Percentiles rank a stretch among this genome's conserved stretches.
Evolutionary conservation across 2,329 filamentous ascomycete species (phyloP).

Genomic region (Achaetomium macrosporum): DNA sequence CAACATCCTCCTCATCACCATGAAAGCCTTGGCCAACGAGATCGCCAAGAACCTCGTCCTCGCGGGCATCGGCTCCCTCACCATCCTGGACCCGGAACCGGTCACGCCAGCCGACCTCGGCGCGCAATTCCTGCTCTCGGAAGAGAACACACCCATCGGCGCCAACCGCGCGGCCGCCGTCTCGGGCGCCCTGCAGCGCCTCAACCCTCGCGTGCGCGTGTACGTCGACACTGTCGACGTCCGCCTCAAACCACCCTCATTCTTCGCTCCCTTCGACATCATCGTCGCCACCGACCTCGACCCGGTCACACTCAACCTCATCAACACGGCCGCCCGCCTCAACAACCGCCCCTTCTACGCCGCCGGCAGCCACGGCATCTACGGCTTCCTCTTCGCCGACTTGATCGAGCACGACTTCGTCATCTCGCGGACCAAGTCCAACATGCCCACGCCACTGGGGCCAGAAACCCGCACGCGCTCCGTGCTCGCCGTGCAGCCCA

Average conservation of each 20-base stretch:
- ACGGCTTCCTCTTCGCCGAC: slow-evolving; percentile 92
- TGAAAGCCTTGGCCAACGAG: slow-evolving; percentile 85
- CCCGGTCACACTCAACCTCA: slow-evolving; percentile 64
- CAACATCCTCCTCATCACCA: slow-evolving; percentile 81
- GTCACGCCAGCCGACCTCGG: slow-evolving; percentile 77
- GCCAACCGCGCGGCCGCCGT: slow-evolving; percentile 81
- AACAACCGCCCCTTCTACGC: slow-evolving; percentile 81
- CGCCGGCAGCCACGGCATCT: slow-evolving; percentile 79
- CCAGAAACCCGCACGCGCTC: slow-evolving; percentile 73
- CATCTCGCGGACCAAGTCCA: slow-evolving; percentile 77
- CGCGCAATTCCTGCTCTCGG: slow-evolving; percentile 72
- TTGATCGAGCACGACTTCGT: slow-evolving; percentile 86
- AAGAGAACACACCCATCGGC: slow-evolving; percentile 62
- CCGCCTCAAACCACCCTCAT: slow-evolving; percentile 61
- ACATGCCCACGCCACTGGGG: slow-evolving; percentile 55
- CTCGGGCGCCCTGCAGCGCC: slow-evolving; percentile 67
- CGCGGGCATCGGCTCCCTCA: slow-evolving; percentile 84
- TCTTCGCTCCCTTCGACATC: slow-evolving; percentile 74
- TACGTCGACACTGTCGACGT: slow-evolving; percentile 64
- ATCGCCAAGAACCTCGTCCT: slow-evolving; percentile 96
- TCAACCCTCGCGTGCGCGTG: slow-evolving; percentile 84
- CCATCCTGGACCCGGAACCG: slow-evolving; percentile 71
- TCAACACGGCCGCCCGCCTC: slow-evolving; percentile 82
- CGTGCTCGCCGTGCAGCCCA: slow-evolving; percentile 65
- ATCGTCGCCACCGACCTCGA: slow-evolving; percentile 86